Conservation (phyloP, 768 basidiomycete species). For the Rhodotorula graminis region DNA sequence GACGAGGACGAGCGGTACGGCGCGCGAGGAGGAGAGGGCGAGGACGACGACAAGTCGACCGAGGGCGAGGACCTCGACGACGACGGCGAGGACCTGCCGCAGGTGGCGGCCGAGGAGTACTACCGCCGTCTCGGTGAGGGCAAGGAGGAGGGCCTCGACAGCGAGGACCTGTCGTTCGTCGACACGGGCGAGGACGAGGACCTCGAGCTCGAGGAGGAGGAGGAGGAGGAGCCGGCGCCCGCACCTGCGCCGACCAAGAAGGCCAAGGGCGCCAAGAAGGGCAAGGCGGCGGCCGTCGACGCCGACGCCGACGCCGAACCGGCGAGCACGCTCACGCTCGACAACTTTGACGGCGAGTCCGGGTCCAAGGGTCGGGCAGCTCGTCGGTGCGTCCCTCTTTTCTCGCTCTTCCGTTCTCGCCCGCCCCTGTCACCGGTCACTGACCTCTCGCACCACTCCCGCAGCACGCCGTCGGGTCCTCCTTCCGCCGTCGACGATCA, state of each 20-base stretch:
- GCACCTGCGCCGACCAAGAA: background rate
- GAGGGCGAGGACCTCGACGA: constrained; percentile 36
- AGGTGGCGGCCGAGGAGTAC: constrained; percentile 15
- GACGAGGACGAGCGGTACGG: constrained; percentile 14
- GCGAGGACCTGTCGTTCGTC: constrained; percentile 8
- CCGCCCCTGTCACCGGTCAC: too few species aligned
- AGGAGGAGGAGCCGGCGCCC: background rate
- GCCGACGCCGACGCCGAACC: constrained; percentile 6
- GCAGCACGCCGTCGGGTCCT: constrained; percentile 1
- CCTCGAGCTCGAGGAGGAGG: constrained; percentile 31
- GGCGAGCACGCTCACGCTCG: constrained; percentile 17
- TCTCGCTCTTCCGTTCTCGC: background rate
- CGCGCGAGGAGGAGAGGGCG: too few species aligned
- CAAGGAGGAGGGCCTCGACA: constrained; percentile 20
- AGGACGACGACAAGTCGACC: constrained; percentile 39
- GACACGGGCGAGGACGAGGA: constrained; percentile 4
- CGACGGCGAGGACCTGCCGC: constrained; percentile 2
- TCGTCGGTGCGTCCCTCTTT: constrained; percentile 9
- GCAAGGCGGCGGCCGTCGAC: background rate
- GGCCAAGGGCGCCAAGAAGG: background rate
- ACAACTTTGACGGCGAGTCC: constrained; percentile 33
- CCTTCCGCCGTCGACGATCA: constrained; percentile 62
- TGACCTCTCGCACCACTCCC: background rate
- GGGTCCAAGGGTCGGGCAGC: background rate
- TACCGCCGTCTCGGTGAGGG: constrained; percentile 29